Evolutionary conservation across 2,329 filamentous ascomycete species (phyloP), one percentile per base, ranked within the genome.

Genomic region (Pseudocercospora cruenta): DNA sequence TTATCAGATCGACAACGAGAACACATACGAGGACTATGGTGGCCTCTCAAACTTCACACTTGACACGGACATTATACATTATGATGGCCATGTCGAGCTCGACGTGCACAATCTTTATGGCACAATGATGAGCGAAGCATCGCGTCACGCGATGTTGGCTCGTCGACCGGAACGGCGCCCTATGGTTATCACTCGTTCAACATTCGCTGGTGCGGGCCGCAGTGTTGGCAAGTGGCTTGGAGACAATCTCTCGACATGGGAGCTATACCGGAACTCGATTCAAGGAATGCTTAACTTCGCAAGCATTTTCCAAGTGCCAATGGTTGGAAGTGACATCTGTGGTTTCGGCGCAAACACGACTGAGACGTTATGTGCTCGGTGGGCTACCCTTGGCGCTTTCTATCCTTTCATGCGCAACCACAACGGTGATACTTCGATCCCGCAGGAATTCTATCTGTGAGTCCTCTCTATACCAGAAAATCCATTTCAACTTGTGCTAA

Each of bases 71-170:
- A 79, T 91, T 5, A 83, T 88, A 9, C 90, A 92, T 75, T 83
- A 87, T 33, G 88, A 91, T 65, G 90, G 90, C 0, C 80, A 89
- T 47, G 81, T 83, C 19, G 87, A 91, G 77, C 92, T 91, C 73
- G 91, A 94, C 71, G 90, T 88, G 0, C 91, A 94, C 76, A 93
- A 93, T 70, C 78, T 93, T 0, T 93, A 91, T 75, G 91, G 91
- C 1, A 86, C 86, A 73, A 84, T 92, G 88, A 93, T 93, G 91
- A 89, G 88, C 1, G 79, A 82, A 21, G 81, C 86, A 3, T 90
- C 89, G 0, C 84, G 87, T 60, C 77, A 83, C 8, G 88, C 91
- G 0, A 91, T 94, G 90, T 77, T 87, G 4, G 78, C 81, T n/a
- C 86, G 90, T 9, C 85, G 90, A 0, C 90, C 91, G 0, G 76